Percentiles rank a stretch among this genome's conserved stretches.
Conservation (phyloP, 768 basidiomycete genomes). For the Rhodotorula toruloides region DNA sequence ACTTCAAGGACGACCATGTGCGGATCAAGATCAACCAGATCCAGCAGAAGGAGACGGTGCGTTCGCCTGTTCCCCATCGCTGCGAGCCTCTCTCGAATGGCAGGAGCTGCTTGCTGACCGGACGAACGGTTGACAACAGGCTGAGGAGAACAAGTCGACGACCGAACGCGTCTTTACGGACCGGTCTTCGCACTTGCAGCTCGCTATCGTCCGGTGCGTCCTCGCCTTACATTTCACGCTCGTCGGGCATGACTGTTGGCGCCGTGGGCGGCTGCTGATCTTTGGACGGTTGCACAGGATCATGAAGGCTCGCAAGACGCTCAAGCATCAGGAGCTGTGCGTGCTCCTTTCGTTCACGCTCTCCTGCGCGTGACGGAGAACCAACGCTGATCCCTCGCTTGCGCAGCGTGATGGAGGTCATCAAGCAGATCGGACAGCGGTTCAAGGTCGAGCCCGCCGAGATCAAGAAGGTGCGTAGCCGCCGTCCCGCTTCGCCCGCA, state of each 20-base stretch:
- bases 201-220: constrained; percentile 76
- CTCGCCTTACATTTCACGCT: not conserved
- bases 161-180: constrained; percentile 80
- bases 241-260: not conserved
- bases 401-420: constrained; percentile 61
- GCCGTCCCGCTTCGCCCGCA: not conserved
- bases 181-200: constrained; percentile 77
- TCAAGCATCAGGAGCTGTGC: constrained; percentile 65
- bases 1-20: constrained; percentile 67
- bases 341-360: not conserved
- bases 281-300: constrained; percentile 79
- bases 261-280: constrained; percentile 39
- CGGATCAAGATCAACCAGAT: constrained; percentile 93
- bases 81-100: not conserved
- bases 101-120: not conserved
- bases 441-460: constrained; percentile 76
- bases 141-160: constrained; percentile 77
- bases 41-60: constrained; percentile 82
- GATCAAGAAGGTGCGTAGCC: constrained; percentile 64
- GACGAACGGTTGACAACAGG: constrained; percentile 49
- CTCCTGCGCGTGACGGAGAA: not conserved
- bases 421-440: constrained; percentile 79
- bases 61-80: constrained; percentile 42
- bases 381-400: too few relatives aligned
- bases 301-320: constrained; percentile 60